Evolutionary conservation across 495 filamentous ascomycete genomes (phyloP), one percentile per base, ranked within the genome.

Genomic region (Penicillium paradoxum): DNA sequence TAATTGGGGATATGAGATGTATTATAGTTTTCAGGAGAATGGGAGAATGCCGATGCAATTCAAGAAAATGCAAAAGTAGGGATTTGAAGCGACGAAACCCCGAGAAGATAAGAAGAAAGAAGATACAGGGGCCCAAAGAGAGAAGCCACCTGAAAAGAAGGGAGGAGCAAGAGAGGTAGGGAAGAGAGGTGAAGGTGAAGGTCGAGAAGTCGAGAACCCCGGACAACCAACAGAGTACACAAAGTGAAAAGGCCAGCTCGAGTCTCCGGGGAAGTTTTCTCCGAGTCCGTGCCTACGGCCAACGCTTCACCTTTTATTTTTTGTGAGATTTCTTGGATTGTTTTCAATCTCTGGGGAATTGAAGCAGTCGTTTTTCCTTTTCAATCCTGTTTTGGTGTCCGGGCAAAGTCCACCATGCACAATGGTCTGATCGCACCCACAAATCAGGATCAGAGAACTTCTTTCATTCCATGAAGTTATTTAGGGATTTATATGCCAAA

Each of bases 191-290:
- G 39, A 42, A 57, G 58, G 54, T 46, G 57, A 51, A 32, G 44
- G 42, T 45, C 49, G 56, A 54, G 53, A 60, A 67, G 36, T 63
- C 58, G 58, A 65, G 65, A 69, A 51, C 59, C 63, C 63, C 65
- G 62, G 64, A 67, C 46, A 37, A 45, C 43, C 43, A 29, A 18
- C n/a, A 43, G 21, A 65, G 58, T 60, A 65, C 63, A 65, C 62
- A 64, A 64, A 54, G 57, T 40, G 59, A 63, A 60, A 60, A 67
- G 62, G 65, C 59, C 65, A 67, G 59, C 55, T 63, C 62, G 62
- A 63, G 56, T 50, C 54, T 65, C 63, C 60, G 63, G 63, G 63
- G 60, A 41, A 45, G 57, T 59, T 66, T 66, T 66, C 60, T 64
- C 63, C 63, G 63, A 53, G 48, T 17, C 60, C 63, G 46, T 18